Conservation (phyloP, 192 early-diverging fungal species). For the Coemansia sp. region DNA sequence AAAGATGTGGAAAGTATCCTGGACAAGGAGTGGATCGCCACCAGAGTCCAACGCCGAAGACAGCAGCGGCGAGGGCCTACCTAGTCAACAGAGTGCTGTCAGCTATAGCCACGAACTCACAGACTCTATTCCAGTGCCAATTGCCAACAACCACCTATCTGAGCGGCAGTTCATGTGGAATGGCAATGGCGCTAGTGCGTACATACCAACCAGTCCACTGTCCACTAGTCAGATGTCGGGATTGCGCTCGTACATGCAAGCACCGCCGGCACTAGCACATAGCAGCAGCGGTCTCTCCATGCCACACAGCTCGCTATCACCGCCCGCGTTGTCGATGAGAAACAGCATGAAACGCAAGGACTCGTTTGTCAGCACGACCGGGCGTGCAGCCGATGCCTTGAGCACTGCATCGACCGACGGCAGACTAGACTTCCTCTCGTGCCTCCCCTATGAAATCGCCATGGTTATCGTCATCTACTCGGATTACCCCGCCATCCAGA, state of each 20-base stretch:
- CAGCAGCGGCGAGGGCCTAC: neutral
- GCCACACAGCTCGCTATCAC: constrained; percentile 1
- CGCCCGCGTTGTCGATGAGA: constrained; percentile 7
- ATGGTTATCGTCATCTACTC: constrained; percentile 66
- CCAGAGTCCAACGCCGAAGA: constrained; percentile 17
- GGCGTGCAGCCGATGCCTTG: neutral
- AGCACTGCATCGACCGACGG: constrained; percentile 10
- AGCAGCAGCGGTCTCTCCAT: constrained; percentile 16
- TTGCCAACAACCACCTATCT: neutral
- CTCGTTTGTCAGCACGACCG: constrained; percentile 42
- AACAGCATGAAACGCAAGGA: constrained; percentile 48
- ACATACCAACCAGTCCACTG: constrained; percentile 43
- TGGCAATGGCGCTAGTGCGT: constrained; percentile 24
- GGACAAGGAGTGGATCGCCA: constrained; percentile 29
- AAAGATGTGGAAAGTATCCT: constrained; percentile 55
- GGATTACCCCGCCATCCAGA: constrained; percentile 64
- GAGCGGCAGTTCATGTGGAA: constrained; percentile 24
- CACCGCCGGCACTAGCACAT: neutral
- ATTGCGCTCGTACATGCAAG: constrained; percentile 33
- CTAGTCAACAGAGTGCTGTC: neutral
- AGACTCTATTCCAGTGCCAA: neutral
- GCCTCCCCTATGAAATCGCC: constrained; percentile 76
- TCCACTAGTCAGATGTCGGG: constrained; percentile 25
- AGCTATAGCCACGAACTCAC: neutral
- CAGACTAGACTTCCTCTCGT: constrained; percentile 61